Percentiles rank a stretch among this genome's conserved stretches.
These are phyloP conservation scores for Chrysochromulina tobinii DNA, from an alignment of 78 protist species.

Conservation along the genomic window DNA sequence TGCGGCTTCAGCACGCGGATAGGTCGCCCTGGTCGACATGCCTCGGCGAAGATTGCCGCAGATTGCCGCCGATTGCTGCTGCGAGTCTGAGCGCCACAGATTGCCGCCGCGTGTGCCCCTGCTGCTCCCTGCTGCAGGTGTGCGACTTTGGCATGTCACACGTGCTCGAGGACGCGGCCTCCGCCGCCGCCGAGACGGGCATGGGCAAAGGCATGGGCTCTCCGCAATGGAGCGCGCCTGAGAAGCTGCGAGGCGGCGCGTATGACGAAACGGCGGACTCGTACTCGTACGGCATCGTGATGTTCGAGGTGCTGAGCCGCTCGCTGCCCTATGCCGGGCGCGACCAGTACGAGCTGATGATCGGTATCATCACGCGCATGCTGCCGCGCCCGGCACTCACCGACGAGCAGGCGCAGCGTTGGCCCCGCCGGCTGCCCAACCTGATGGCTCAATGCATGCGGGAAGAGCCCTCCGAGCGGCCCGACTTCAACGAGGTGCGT, in stretches of 20 bases:
- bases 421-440: neutral
- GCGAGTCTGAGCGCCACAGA: neutral
- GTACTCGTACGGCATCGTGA: constrained; percentile 48
- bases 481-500: neutral
- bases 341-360: constrained; percentile 53
- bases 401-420: neutral
- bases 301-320: constrained; percentile 42
- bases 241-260: constrained; percentile 29
- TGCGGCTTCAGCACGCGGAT: neutral
- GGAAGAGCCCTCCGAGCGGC: neutral
- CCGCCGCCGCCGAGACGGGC: neutral
- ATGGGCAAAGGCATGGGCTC: neutral
- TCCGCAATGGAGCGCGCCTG: constrained; percentile 43
- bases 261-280: constrained; percentile 29
- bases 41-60: neutral
- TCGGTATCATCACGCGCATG: neutral
- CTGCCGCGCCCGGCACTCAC: neutral
- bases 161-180: too few relatives aligned
- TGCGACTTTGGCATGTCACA: too few relatives aligned
- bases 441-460: neutral
- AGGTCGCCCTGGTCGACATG: neutral
- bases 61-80: neutral
- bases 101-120: neutral
- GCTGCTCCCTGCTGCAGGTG: neutral
- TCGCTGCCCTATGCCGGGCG: constrained; percentile 39